These are phyloP conservation scores for Pichia sp. DNA, from an alignment of 1,139 yeast genomes.

Conservation along the genomic window DNA sequence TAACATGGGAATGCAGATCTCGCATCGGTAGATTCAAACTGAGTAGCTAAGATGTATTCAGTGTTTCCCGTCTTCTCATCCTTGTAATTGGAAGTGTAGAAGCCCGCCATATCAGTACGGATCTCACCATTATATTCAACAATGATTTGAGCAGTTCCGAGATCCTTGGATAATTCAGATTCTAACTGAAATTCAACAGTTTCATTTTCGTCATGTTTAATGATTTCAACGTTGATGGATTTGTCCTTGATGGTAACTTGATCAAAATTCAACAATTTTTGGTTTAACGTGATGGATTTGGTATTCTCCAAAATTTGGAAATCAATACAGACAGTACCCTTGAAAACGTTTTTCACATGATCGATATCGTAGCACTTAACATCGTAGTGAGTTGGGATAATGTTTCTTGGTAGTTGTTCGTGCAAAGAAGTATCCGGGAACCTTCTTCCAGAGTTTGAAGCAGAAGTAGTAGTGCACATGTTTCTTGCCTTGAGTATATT, in stretches of 20 bases:
- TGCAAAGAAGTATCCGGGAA: slow-evolving; percentile 26
- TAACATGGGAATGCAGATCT: slow-evolving; percentile 88
- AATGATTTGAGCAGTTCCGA: slow-evolving; percentile 32
- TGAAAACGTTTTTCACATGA: slow-evolving; percentile 27
- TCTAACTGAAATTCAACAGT: slow-evolving; percentile 54
- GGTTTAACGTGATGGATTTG: slow-evolving; percentile 37
- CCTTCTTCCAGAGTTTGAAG: too few relatives aligned
- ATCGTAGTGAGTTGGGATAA: slow-evolving; percentile 40
- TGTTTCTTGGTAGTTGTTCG: slow-evolving; percentile 39
- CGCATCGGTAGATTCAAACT: slow-evolving; percentile 87
- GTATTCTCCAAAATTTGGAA: slow-evolving; percentile 31
- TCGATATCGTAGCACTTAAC: slow-evolving; percentile 35
- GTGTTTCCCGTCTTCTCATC: slow-evolving; percentile 37
- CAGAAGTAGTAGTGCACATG: slow-evolving; percentile 7
- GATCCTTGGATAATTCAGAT: slow-evolving; percentile 22
- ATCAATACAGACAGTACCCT: slow-evolving; percentile 37
- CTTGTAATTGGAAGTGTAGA: slow-evolving; percentile 65
- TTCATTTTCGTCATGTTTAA: slow-evolving; percentile 36
- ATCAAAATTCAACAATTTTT: slow-evolving; percentile 28
- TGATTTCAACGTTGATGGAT: slow-evolving; percentile 11
- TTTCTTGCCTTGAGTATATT: slow-evolving; percentile 1
- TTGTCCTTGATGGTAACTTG: slow-evolving; percentile 16
- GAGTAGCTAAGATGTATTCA: slow-evolving; percentile 70
- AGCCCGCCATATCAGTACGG: slow-evolving; percentile 75
- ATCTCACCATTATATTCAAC: slow-evolving; percentile 41